Evolutionary conservation across 129 eudicot genomes (phyloP).

Genomic region (Artemisia argyi): DNA sequence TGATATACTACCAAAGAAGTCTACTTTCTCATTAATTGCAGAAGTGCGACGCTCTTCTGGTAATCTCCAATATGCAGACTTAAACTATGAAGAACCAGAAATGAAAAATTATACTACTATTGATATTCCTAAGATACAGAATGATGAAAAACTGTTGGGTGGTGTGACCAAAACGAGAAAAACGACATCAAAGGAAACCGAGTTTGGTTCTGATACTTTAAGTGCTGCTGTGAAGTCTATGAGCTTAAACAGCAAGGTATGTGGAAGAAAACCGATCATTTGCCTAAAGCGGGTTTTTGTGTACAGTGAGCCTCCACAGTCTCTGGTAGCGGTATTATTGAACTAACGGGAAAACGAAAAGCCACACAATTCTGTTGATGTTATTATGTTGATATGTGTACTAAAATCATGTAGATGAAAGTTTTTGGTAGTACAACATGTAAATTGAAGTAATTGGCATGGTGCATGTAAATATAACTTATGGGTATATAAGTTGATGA

Average conservation of each 20-base stretch:
- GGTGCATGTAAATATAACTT: background rate
- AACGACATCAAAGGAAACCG: constrained; percentile 27
- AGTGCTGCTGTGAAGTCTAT: constrained; percentile 30
- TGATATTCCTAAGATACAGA: background rate
- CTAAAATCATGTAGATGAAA: background rate
- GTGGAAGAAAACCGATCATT: constrained; percentile 28
- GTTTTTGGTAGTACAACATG: constrained; percentile 4
- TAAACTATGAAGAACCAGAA: constrained; percentile 13
- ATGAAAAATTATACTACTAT: constrained; percentile 3
- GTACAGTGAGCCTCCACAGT: constrained; percentile 37
- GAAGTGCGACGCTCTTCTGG: constrained; percentile 45
- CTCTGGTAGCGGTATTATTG: constrained; percentile 33
- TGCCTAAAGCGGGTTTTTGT: constrained; percentile 38
- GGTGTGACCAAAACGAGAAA: constrained; percentile 25
- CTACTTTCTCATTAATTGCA: constrained; percentile 32
- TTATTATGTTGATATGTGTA: background rate
- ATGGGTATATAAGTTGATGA: background rate
- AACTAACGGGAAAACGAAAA: constrained; percentile 22
- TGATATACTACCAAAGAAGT: constrained; percentile 44
- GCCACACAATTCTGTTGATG: background rate
- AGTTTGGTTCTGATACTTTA: constrained; percentile 26
- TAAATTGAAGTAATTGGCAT: background rate
- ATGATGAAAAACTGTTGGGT: constrained; percentile 28
- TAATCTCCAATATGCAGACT: background rate
- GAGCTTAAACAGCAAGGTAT: constrained; percentile 34